Base-by-base conservation (phyloP, 192 early-diverging fungal genomes). In the Martensiomyces pterosporus region DNA sequence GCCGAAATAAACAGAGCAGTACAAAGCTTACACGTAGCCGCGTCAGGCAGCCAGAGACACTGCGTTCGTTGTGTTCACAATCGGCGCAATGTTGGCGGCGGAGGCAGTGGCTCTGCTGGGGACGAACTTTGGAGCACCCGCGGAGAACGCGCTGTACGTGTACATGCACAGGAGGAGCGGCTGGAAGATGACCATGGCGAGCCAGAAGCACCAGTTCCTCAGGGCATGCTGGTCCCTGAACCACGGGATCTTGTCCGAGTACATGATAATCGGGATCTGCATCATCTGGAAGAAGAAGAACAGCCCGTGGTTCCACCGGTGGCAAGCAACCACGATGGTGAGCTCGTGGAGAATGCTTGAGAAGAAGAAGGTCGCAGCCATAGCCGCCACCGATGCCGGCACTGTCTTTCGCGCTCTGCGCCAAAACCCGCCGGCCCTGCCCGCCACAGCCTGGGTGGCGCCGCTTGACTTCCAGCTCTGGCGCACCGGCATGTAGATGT, bases 201-300 rank as follows among this genome's bases (percentile, higher is more conserved):
- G 67, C 95, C 95, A 98, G 60, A 98, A 95, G 38, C 87, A 55
- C 14, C 64, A 82, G 75, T 98, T 95, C 6, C 88, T 85, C 16
- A 92, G 39, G 39, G 85, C 64, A 35, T 75, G 81, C 13, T 79
- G 68, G 39, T 80, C 64, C 52, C 76, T 80, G 43, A 92, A 73
- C 25, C 64, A 57, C 17, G 74, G 74, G 15, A 82, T 45, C 4
- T 82, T 66, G 22, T 82, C 79, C 8, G 87, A 49, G 39, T 73
- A 80, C 0, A 58, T 43, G 36, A 98, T 95, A 49, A 98, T 49
- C 15, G 95, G 95, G 33, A 98, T 60, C 69, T 98, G 93, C 47
- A 66, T 47, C 71, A 74, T 74, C 50, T 74, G 71, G 36, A 57
- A 67, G 10, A 74, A 58, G 51, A 74, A 74, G 15, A 74, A 62